phyloP scores from a whole-genome alignment of 257 asterid genomes.

The Gardenia jasminoides region DNA sequence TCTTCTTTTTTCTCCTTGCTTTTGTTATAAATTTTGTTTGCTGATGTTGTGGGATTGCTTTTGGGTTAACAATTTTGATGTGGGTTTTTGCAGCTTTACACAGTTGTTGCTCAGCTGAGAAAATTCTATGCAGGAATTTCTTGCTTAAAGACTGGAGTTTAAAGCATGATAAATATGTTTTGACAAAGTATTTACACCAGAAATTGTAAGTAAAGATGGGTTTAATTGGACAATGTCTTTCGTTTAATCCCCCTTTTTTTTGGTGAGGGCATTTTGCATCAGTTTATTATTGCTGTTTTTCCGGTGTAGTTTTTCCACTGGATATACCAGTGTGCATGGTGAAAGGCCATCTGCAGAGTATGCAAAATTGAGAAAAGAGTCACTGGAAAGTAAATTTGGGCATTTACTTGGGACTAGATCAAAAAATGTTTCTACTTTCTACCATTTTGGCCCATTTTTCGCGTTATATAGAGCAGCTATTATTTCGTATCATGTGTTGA shows the following conservation, averaged over 20 bases:
- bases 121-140: slow-evolving; percentile 3
- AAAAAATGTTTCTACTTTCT: slow-evolving; percentile 50
- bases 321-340: slow-evolving; percentile 89
- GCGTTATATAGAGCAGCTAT: slow-evolving; percentile 91
- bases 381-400: slow-evolving; percentile 79
- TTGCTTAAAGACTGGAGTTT: neutral
- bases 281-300: neutral
- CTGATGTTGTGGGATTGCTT: neutral
- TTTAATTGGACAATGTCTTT: neutral
- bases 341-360: slow-evolving; percentile 94
- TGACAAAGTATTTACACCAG: neutral
- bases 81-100: slow-evolving; percentile 8
- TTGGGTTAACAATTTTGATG: neutral
- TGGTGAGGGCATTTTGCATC: neutral
- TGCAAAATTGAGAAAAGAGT: slow-evolving; percentile 88
- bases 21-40: neutral
- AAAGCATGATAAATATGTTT: neutral
- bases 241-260: too few relatives aligned
- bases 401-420: slow-evolving; percentile 58
- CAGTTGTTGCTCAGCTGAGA: neutral
- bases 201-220: slow-evolving; percentile 9
- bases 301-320: slow-evolving; percentile 69
- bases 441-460: slow-evolving; percentile 81
- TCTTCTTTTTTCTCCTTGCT: neutral
- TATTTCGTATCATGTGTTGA: slow-evolving; percentile 76